Conservation (phyloP, 768 basidiomycete species). For the Cystofilobasidium capitatum region DNA sequence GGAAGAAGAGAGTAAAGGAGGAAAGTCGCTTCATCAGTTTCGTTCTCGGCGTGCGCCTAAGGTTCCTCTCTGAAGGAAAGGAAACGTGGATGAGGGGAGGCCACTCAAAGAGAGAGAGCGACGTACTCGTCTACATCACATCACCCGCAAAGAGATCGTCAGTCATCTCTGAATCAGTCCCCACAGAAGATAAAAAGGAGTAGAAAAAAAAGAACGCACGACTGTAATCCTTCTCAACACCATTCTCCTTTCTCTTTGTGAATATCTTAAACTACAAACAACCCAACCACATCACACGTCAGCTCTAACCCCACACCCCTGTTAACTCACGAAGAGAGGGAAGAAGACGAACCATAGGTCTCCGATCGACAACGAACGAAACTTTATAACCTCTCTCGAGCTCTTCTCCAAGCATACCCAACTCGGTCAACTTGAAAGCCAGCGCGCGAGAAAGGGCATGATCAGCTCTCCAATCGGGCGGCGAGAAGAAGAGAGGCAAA, state of each 20-base stretch:
- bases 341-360: constrained; percentile 49
- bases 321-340: background rate
- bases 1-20: background rate
- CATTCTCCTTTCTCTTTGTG: background rate
- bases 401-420: constrained; percentile 65
- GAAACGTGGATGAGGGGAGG: no score
- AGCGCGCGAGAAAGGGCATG: no score
- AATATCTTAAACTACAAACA: background rate
- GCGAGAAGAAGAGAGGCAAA: no score
- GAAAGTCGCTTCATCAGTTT: no score
- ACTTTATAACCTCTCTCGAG: constrained; percentile 43
- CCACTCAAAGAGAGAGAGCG: no score
- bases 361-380: constrained; percentile 65
- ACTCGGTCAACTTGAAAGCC: constrained; percentile 74
- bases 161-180: no score
- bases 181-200: background rate
- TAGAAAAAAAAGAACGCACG: constrained; percentile 51
- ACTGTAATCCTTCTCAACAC: constrained; percentile 51
- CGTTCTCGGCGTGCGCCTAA: no score
- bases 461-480: no score
- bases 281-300: background rate
- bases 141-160: no score
- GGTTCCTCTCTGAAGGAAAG: no score
- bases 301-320: background rate
- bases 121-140: no score